Conservation (phyloP, 208 protist species). For the Leishmania mexicana region DNA sequence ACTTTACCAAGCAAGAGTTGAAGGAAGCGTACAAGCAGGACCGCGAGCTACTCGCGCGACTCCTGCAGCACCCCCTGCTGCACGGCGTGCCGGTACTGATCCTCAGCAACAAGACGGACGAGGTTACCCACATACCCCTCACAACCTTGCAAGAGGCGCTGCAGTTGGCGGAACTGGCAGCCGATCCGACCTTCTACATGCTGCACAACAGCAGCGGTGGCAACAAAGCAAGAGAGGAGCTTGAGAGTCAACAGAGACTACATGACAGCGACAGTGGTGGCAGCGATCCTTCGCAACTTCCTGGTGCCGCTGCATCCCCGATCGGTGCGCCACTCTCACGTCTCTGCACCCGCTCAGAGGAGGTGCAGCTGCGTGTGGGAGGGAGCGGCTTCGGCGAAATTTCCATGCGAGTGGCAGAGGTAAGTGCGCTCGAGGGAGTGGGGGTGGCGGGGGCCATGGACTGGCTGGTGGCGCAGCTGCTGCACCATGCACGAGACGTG, state of each 20-base stretch:
- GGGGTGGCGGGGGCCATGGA: conserved; percentile 70
- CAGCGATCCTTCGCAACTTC: not conserved
- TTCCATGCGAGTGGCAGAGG: conserved; percentile 44
- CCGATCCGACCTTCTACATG: conserved; percentile 46
- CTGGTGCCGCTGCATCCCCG: not conserved
- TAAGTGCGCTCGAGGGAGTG: conserved; percentile 55
- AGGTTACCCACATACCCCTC: conserved; percentile 50
- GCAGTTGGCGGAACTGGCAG: conserved; percentile 56
- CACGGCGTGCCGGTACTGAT: conserved; percentile 85
- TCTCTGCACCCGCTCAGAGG: conserved; percentile 7
- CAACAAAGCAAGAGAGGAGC: not conserved
- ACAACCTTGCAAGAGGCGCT: conserved; percentile 71
- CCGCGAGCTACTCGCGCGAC: conserved; percentile 51
- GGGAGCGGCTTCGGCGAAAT: conserved; percentile 68
- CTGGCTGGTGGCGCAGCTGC: conserved; percentile 76
- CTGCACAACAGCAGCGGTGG: conserved; percentile 7
- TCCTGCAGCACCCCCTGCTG: conserved; percentile 88
- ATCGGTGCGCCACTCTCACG: conserved; percentile 4
- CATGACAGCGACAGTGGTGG: not conserved
- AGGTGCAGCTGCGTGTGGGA: conserved; percentile 24
- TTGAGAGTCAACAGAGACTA: not conserved
- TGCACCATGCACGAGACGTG: conserved; percentile 34
- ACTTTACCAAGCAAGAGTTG: conserved; percentile 26
- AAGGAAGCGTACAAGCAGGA: conserved; percentile 38
- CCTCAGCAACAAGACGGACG: conserved; percentile 95